Percentiles rank a stretch among this genome's conserved stretches.
These are phyloP conservation scores for Cicer bijugum DNA, from an alignment of 306 rosid species.

Conservation along the genomic window DNA sequence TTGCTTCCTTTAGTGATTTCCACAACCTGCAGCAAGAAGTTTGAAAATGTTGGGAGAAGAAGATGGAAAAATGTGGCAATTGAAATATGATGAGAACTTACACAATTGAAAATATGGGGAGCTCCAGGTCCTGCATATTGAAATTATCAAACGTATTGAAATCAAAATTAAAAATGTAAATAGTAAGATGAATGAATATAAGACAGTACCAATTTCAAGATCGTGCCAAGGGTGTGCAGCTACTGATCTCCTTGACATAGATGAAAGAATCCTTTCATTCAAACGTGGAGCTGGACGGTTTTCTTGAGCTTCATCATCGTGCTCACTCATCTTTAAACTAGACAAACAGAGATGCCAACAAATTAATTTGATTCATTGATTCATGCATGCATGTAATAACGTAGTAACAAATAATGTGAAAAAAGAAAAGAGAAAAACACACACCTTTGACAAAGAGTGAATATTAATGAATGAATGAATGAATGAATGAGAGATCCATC, in stretches of 20 bases:
- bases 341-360: no score
- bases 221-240: constrained; percentile 99
- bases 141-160: constrained; percentile 44
- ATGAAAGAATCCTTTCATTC: constrained; percentile 95
- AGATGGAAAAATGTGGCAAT: no score
- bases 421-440: not conserved
- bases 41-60: not conserved
- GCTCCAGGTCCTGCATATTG: constrained; percentile 84
- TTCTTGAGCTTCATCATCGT: constrained; percentile 34
- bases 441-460: constrained; percentile 38
- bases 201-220: constrained; percentile 81
- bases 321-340: constrained; percentile 54
- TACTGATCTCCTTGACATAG: constrained; percentile 85
- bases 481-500: not conserved
- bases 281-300: constrained; percentile 59
- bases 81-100: constrained; percentile 48
- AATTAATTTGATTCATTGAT: not conserved
- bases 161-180: constrained; percentile 15
- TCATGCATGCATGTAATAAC: not conserved
- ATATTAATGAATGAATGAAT: not conserved
- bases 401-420: not conserved
- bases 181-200: constrained; percentile 9
- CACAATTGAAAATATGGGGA: constrained; percentile 80
- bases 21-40: constrained; percentile 69
- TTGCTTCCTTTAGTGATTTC: constrained; percentile 98